Base-by-base conservation (phyloP, 1,284 basidiomycete species). In the Singerocomus inundabilis region DNA sequence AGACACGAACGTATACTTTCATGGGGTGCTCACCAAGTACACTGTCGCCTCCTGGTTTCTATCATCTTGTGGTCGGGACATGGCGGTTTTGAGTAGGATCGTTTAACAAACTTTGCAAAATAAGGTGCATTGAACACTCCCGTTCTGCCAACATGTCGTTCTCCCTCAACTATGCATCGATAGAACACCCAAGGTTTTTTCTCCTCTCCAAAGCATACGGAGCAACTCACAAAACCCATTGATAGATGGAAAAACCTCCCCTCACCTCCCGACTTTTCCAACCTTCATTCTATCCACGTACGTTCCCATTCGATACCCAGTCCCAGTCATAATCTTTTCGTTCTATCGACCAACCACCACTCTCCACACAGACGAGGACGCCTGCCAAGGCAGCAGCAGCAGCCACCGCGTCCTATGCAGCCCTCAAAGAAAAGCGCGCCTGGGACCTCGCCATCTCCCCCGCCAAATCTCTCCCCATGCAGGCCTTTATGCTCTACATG, bases 401-500 rank as follows among this genome's bases (percentile, higher is more conserved):
- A 0, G 60, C 71, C 0, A 49, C 75, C 1, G 71, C 74, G 24
- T 79, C 81, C 2, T 82, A 88, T 56, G 79, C 84, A 54, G 67
- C 72, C 26, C 74, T 94, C 54, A 92, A 92, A 66, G 79, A 85
- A 56, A 84, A 82, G 61, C 82, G 91, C 37, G 92, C 93, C 48
- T 93, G 93, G 91, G 91, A 93, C 56, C 74, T 93, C 46, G 92
- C 92, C 33, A 79, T 88, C 46, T 75, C 82, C 37, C 92, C 92
- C 1, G 90, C 89, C 36, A 94, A 95, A 69, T 84, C 84, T 11
- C 77, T 96, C 21, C 93, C 93, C 5, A 95, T 95, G 93, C 92
- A 95, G 65, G 91, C 84, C 2, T 88, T 96, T 73, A 95, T 96
- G 93, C 78, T 96, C 37, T 96, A 95, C 80, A 94, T 96, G 85